A percentile compares a stretch with the other conserved stretches of the same genome.
phyloP scores from a whole-genome alignment of 169 alveolate genomes.

The Hammondia hammondi region DNA sequence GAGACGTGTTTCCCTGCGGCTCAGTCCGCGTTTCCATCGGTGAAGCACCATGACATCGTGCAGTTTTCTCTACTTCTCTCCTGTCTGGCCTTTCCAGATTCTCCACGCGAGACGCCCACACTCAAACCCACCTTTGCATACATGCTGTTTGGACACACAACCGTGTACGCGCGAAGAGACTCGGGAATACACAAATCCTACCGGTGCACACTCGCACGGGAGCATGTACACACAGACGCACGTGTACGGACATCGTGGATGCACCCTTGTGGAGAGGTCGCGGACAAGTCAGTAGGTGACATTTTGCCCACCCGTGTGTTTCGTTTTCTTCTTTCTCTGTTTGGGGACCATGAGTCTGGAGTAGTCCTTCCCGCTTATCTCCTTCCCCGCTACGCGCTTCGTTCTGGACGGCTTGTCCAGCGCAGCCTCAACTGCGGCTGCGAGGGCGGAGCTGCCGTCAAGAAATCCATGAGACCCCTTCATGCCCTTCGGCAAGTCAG shows the following conservation, averaged over 20 bases:
- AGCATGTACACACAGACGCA: background rate
- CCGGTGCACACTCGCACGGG: background rate
- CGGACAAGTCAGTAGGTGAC: background rate
- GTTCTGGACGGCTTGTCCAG: background rate
- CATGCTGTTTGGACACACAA: no score
- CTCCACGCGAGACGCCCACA: no score
- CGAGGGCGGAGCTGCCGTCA: background rate
- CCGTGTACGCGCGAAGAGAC: no score
- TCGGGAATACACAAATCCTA: background rate
- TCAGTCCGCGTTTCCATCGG: no score
- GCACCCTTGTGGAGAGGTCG: background rate
- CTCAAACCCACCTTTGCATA: no score
- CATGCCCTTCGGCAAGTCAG: background rate
- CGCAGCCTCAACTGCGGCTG: background rate
- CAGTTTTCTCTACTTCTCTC: no score
- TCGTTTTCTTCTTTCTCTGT: background rate
- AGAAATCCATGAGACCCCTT: background rate
- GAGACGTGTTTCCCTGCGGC: no score
- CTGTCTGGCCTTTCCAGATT: no score
- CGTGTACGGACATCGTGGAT: no score
- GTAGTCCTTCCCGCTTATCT: background rate
- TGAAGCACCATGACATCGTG: no score
- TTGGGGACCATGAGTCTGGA: background rate
- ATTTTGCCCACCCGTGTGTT: slow-evolving; percentile 16
- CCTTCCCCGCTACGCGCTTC: background rate